A percentile compares a stretch with the other conserved stretches of the same genome.
These are phyloP conservation scores for Boletus sensibilis DNA, from an alignment of 768 basidiomycete genomes.

Conservation along the genomic window DNA sequence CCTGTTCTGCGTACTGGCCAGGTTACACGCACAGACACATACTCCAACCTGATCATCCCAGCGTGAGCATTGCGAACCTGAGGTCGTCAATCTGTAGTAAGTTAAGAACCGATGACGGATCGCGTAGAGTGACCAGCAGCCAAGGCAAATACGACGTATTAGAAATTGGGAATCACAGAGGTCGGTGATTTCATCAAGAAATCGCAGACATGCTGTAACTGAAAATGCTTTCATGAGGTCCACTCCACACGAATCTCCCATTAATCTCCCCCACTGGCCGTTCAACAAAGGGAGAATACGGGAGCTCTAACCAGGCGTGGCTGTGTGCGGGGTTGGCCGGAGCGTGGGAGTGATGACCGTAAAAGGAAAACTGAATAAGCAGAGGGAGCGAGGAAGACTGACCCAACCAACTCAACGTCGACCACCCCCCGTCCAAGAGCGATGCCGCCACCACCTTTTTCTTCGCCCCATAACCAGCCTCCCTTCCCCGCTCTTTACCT, in stretches of 20 bases:
- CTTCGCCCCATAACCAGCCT: conserved; percentile 28
- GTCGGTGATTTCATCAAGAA: no score
- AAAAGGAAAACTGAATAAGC: conserved; percentile 14
- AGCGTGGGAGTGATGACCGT: conserved; percentile 7
- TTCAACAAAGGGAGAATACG: no score
- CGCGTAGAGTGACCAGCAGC: neutral
- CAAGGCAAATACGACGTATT: neutral
- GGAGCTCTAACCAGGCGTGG: neutral
- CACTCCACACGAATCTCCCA: no score
- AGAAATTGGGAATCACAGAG: no score
- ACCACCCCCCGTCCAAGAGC: conserved; percentile 17
- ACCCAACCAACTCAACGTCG: conserved; percentile 18
- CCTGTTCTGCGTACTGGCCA: no score
- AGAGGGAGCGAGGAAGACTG: conserved; percentile 9
- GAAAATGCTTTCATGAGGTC: no score
- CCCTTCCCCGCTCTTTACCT: conserved; percentile 56
- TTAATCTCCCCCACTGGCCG: no score
- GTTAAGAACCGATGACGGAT: neutral
- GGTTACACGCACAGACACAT: neutral
- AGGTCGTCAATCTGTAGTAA: neutral
- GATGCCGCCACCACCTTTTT: conserved; percentile 37
- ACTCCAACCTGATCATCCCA: neutral
- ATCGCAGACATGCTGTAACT: no score
- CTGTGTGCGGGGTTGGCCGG: conserved; percentile 1
- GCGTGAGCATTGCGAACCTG: neutral